Base-by-base conservation (phyloP, 208 protist genomes). In the Leishmania gerbilli region DNA sequence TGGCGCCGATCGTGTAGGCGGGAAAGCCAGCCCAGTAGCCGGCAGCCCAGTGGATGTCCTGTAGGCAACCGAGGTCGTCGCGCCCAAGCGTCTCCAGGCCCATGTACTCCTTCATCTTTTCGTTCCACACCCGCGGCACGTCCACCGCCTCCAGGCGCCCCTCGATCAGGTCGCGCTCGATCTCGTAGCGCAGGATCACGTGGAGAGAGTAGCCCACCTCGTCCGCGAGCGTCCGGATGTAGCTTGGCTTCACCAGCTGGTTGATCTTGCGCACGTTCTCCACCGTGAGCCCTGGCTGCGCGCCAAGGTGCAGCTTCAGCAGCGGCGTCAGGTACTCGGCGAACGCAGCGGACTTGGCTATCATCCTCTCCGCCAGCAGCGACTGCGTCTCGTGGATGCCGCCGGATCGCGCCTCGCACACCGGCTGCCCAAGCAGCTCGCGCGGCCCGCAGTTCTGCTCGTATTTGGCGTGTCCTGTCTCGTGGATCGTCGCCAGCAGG, bases 171-270 rank as follows among this genome's bases (percentile, higher is more conserved):
- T 87, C 81, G 42, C 83, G 84, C 80, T 97, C 95, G 51, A 97
- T 93, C 74, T 97, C 92, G 84, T 90, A 97, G 71, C 94, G 87
- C 53, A 98, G 67, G 60, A 97, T 90, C 40, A 96, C 84, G 79
- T 98, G 95, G 34, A 97, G 82, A 27, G 92, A 90, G 87, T 97
- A 96, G 76, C 88, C 91, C 40, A 98, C 76, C 86, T 98, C 95
- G 76, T 98, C 93, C 11, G 92, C 87, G 34, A 93, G 75, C 37
- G 95, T 89, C 42, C 93, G 92, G 74, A 96, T 97, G 60, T 85
- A 85, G 58, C 89, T 86, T 3, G 89, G 91, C 55, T 90, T 71
- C 31, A 96, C 90, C 24, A 62, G 55, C 72, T 69, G 74, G 55
- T 79, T 79, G 53, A 75, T 75, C 67, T 53, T 79, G 62, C 80